phyloP scores from a whole-genome alignment of 2,329 filamentous ascomycete genomes.

The Aspergillus aculeatinus region DNA sequence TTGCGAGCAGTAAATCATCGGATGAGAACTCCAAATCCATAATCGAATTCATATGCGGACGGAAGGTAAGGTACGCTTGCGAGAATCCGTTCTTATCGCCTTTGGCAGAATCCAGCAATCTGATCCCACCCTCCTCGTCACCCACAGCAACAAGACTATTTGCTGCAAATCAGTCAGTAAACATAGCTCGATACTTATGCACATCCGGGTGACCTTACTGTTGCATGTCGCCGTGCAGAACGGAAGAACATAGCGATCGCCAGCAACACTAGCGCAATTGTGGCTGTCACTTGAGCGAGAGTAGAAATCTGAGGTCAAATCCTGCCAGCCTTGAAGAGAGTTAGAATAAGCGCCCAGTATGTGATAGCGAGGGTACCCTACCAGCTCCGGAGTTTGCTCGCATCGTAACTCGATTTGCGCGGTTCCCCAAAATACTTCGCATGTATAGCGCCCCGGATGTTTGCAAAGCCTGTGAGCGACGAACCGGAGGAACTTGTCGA shows the following conservation, averaged over 20 bases:
- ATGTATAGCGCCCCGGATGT: constrained; percentile 41
- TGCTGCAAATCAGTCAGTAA: constrained; percentile 39
- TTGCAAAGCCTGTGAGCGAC: constrained; percentile 37
- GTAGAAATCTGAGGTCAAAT: constrained; percentile 61
- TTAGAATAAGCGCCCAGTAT: constrained; percentile 17
- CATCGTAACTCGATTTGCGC: constrained; percentile 33
- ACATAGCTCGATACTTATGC: not conserved
- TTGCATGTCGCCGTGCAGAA: constrained; percentile 68
- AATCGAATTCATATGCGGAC: constrained; percentile 67
- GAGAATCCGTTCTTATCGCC: constrained; percentile 53
- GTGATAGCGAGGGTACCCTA: constrained; percentile 24
- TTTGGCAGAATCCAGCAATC: constrained; percentile 61
- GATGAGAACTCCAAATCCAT: constrained; percentile 70
- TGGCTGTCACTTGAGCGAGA: constrained; percentile 57
- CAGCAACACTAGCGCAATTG: constrained; percentile 43
- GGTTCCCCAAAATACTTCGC: constrained; percentile 35
- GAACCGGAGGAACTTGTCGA: constrained; percentile 32
- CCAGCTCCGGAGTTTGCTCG: constrained; percentile 39
- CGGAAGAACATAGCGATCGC: constrained; percentile 52
- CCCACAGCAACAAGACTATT: constrained; percentile 68
- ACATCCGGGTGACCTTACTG: constrained; percentile 46
- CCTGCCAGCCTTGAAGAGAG: constrained; percentile 51
- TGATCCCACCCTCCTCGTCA: constrained; percentile 66
- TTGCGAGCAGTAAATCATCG: constrained; percentile 65
- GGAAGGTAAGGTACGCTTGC: constrained; percentile 59